Base-by-base conservation (phyloP, 2,329 filamentous ascomycete genomes). In the Fusarium oligoseptatum region DNA sequence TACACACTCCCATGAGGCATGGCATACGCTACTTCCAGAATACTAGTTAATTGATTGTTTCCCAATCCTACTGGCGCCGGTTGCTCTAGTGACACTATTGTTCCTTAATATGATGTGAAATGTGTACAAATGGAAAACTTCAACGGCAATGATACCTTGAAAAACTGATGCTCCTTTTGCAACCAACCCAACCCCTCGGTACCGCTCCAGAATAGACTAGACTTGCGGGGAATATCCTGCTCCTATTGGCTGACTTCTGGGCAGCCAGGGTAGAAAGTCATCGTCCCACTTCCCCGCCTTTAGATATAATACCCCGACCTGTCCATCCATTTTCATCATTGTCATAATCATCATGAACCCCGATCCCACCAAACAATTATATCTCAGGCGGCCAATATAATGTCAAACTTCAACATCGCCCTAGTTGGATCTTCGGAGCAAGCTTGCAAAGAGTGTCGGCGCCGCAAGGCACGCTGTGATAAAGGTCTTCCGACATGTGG, bases 391-490 rank as follows among this genome's bases (percentile, higher is more conserved):
- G 11, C 32, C n/a, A 56, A 56, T 36, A 37, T 17, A 56, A 36
- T 56, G 29, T 36, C 17, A 37, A 56, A 37, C n/a, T 36, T 68
- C 27, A 70, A 74, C 43, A 68, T 68, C 48, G 22, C 67, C 22
- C 72, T 74, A 39, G 64, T 77, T 37, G 78, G 76, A 24, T 74
- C 67, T 29, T 81, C 80, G 20, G 82, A 83, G 41, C 82, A 84
- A 73, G 81, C 82, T 9, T 84, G 82, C 77, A 84, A 83, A 68
- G 84, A 85, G 72, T 85, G 84, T 66, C 79, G 83, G 20, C 77
- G 84, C 32, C 73, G 83, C 39, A 85, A 85, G 74, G 81, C 83
- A 14, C 80, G 82, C 52, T 85, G 84, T 71, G 81, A 85, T 65
- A 78, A 80, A 43, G 78, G 77, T 5, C 77, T 84, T 34, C 84